Percentiles rank a stretch among this genome's conserved stretches.
These are phyloP conservation scores for Staphylotrichum longicolle DNA, from an alignment of 495 filamentous ascomycete species.

Conservation along the genomic window DNA sequence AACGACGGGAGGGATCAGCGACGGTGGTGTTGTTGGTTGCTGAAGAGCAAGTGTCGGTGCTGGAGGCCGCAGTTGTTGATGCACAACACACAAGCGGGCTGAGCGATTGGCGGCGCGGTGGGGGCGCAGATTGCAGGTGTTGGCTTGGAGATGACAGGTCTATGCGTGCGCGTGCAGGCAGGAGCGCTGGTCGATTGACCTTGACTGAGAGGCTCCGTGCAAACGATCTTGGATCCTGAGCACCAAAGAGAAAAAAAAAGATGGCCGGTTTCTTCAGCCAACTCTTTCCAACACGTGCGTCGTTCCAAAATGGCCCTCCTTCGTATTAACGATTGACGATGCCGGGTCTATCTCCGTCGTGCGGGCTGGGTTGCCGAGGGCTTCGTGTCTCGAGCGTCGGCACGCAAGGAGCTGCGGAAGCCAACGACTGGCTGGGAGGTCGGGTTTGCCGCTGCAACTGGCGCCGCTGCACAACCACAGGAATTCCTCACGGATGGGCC, in stretches of 20 bases:
- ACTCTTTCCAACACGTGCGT: neutral
- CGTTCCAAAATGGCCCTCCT: constrained; percentile 1
- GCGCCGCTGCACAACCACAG: constrained; percentile 20
- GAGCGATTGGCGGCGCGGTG: constrained; percentile 37
- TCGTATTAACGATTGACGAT: constrained; percentile 17
- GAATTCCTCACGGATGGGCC: constrained; percentile 15
- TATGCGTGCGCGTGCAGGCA: constrained; percentile 6
- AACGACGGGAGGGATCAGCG: constrained; percentile 5
- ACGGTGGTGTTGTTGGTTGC: constrained; percentile 9
- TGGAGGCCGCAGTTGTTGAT: constrained; percentile 29
- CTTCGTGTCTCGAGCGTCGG: constrained; percentile 22
- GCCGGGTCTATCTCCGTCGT: neutral
- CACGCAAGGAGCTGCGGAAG: constrained; percentile 12
- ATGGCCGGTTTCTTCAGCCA: no score
- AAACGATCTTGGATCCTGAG: neutral
- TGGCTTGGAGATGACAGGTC: constrained; percentile 31
- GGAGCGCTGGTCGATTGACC: constrained; percentile 12
- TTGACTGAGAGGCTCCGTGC: neutral
- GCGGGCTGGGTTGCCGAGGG: constrained; percentile 5
- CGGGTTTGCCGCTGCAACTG: constrained; percentile 14
- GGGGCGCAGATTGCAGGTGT: constrained; percentile 32
- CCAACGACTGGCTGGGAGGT: constrained; percentile 15
- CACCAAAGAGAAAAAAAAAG: neutral
- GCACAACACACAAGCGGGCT: constrained; percentile 26
- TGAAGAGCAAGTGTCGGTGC: constrained; percentile 27